Evolutionary conservation across 805 yeast species (phyloP), one percentile per base, ranked within the genome.

Genomic region (Lipomyces lipofer): DNA sequence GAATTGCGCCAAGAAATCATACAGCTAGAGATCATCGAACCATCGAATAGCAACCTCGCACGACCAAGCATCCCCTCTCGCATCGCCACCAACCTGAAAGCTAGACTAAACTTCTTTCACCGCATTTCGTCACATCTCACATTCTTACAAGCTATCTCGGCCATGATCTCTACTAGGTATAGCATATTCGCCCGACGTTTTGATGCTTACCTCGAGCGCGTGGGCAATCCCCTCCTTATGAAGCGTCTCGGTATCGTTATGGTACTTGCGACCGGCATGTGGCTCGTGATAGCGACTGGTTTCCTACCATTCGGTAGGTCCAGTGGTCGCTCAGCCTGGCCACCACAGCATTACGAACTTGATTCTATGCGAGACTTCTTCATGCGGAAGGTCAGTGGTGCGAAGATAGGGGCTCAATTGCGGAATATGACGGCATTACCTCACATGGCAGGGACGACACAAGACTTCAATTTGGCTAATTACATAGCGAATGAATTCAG

Each of bases 211-310:
- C 69, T 92, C 10, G 74, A 83, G 17, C 79, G 79, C 56, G 62
- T 87, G n/a, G 96, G 97, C 3, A 89, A 91, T 66, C 97, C 97
- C 3, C 70, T 89, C 45, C 85, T 92, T 25, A 82, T 91, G 25
- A 85, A 86, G 62, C 74, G 98, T 39, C 74, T 91, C 36, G 69
- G 87, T 2, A 88, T 88, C 64, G 86, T 92, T 9, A 64, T 83
- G 1, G 66, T 84, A 45, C 79, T 88, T 61, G 80, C 88, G n/a
- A 54, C 72, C 0, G 63, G 84, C 3, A 72, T 88, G 3, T 83
- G 83, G 60, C 63, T 79, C 22, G 74, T 87, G 1, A 76, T 89
- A 6, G 68, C 79, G 32, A 77, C 84, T 49, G 86, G 86, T 3
- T 58, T 78, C 13, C 67, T 81, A 51, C 80, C 86, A 1, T 21